Evolutionary conservation across 1,284 basidiomycete species (phyloP).

Genomic region (Leccinum subspadiceum): DNA sequence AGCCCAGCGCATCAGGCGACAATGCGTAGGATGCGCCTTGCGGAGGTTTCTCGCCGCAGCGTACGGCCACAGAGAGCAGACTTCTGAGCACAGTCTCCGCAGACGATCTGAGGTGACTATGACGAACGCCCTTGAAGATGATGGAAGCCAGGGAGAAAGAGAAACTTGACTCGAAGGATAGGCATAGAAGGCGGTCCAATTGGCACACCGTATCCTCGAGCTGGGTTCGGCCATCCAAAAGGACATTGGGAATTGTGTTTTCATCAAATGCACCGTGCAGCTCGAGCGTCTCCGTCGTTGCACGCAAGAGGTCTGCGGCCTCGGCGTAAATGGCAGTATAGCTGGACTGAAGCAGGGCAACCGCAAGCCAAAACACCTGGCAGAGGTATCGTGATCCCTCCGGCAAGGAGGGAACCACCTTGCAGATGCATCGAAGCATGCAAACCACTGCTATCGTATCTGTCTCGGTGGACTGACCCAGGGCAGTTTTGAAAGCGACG

Average conservation of each 20-base stretch:
- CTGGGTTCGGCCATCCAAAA: slow-evolving; percentile 64
- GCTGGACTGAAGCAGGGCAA: slow-evolving; percentile 77
- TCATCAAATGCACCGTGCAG: slow-evolving; percentile 55
- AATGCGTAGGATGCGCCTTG: slow-evolving; percentile 44
- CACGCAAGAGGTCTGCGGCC: slow-evolving; percentile 62
- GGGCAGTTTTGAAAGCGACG: slow-evolving; percentile 71
- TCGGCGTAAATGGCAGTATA: slow-evolving; percentile 74
- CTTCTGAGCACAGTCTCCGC: slow-evolving; percentile 58
- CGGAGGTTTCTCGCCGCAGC: slow-evolving; percentile 40
- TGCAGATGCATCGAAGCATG: slow-evolving; percentile 84
- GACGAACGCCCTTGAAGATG: slow-evolving; percentile 83
- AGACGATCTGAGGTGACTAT: slow-evolving; percentile 58
- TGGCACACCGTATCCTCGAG: slow-evolving; percentile 71
- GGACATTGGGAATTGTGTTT: slow-evolving; percentile 52
- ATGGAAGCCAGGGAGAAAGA: slow-evolving; percentile 80
- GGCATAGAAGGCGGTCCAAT: slow-evolving; percentile 69
- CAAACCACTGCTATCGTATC: slow-evolving; percentile 77
- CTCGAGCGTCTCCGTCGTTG: slow-evolving; percentile 68
- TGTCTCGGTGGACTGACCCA: slow-evolving; percentile 62
- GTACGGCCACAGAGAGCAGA: slow-evolving; percentile 56
- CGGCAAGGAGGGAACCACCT: slow-evolving; percentile 69
- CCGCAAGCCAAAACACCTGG: slow-evolving; percentile 83
- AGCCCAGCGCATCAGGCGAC: slow-evolving; percentile 66
- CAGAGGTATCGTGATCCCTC: slow-evolving; percentile 71
- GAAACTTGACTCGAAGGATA: slow-evolving; percentile 79